These are phyloP conservation scores for Epithemia pelagica DNA, from an alignment of 108 stramenopile genomes.

Conservation along the genomic window DNA sequence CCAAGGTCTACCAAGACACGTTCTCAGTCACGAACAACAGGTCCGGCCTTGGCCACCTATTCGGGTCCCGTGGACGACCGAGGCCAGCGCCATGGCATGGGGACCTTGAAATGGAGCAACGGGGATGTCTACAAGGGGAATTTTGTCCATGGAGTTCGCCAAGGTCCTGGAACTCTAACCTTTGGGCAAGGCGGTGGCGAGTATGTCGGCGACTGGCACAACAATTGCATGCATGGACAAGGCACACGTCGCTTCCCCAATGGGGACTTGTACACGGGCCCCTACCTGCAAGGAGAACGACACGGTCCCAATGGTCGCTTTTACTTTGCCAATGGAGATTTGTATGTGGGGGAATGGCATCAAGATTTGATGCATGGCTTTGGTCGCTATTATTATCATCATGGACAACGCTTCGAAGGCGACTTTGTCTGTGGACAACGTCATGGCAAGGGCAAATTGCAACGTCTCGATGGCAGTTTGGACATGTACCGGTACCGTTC, in stretches of 20 bases:
- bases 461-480: constrained; percentile 40
- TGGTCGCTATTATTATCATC: constrained; percentile 54
- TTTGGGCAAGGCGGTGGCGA: constrained; percentile 45
- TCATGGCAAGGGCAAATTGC: constrained; percentile 52
- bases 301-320: constrained; percentile 43
- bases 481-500: constrained; percentile 52
- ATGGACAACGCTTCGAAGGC: constrained; percentile 46
- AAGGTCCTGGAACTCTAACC: constrained; percentile 44
- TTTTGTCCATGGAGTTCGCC: constrained; percentile 43
- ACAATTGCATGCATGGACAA: constrained; percentile 50
- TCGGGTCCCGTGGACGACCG: constrained; percentile 35
- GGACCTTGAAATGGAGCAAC: constrained; percentile 46
- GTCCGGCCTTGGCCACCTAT: constrained; percentile 19
- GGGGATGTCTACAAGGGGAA: constrained; percentile 51
- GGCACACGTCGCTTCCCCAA: constrained; percentile 48
- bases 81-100: constrained; percentile 55
- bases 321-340: constrained; percentile 49
- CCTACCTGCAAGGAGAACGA: constrained; percentile 35
- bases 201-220: constrained; percentile 51
- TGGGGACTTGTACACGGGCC: constrained; percentile 51
- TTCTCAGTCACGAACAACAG: background rate
- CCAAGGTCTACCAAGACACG: background rate
- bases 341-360: constrained; percentile 21
- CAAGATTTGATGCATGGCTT: constrained; percentile 40
- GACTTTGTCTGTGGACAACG: constrained; percentile 39